Percentiles rank a stretch among this genome's conserved stretches.
phyloP scores from a whole-genome alignment of 140 eudicot genomes.

The Bidens hawaiensis region DNA sequence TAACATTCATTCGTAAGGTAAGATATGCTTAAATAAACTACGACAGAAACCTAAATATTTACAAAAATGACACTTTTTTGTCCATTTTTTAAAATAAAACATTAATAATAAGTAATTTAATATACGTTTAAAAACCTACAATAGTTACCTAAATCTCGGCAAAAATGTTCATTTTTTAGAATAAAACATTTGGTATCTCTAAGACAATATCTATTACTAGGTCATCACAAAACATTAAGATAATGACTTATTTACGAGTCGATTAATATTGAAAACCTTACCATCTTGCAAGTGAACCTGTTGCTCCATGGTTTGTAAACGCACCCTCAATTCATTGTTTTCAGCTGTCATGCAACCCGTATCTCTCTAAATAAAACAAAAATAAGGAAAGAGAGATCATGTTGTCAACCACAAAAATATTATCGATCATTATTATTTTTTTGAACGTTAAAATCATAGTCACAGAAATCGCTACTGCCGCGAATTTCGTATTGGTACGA shows the following conservation, averaged over 20 bases:
- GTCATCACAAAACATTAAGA: slow-evolving; percentile 3
- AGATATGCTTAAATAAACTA: too few relatives aligned
- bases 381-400: neutral
- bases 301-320: slow-evolving; percentile 86
- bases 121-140: neutral
- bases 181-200: too few relatives aligned
- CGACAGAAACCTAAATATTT: too few relatives aligned
- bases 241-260: neutral
- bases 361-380: slow-evolving; percentile 47
- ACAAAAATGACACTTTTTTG: neutral
- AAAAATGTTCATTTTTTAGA: too few relatives aligned
- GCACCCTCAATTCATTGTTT: slow-evolving; percentile 85
- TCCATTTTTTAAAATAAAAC: neutral
- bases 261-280: slow-evolving; percentile 24
- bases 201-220: too few relatives aligned
- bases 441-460: too few relatives aligned
- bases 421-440: too few relatives aligned
- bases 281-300: slow-evolving; percentile 96
- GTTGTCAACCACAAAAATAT: neutral
- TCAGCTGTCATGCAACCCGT: slow-evolving; percentile 70
- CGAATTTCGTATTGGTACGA: too few relatives aligned
- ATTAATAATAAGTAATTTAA: neutral
- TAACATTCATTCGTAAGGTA: too few relatives aligned
- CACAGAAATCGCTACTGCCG: too few relatives aligned
- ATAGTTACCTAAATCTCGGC: neutral